Evolutionary conservation across 371 early-diverging fungal genomes (phyloP), one percentile per base, ranked within the genome.

Genomic region (Mucor saturninus): DNA sequence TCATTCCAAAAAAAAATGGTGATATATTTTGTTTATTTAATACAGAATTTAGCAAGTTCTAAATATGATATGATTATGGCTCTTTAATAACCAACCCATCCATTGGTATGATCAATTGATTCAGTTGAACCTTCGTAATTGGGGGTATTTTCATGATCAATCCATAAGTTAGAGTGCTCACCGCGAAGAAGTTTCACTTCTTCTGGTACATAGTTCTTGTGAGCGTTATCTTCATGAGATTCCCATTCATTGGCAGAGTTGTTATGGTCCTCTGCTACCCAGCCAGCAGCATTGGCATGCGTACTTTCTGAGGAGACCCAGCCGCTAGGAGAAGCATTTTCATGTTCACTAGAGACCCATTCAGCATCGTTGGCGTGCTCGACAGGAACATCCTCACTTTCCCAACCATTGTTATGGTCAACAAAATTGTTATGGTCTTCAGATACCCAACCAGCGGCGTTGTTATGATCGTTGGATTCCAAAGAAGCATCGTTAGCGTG

Each of bases 361-460:
- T 59, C 30, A 28, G 15, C 45, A 38, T 31, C 55, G 37, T 64
- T 54, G 6, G 13, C 21, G 31, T 60, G 35, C 10, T 48, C 66
- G 7, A 42, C 21, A 5, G 60, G 40, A 10, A 43, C 15, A 1
- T 57, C 57, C 46, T 56, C 62, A 32, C 56, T 37, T 3, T 43
- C 49, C 59, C 59, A 59, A 14, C 30, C 56, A 37, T 35, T 35
- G 35, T 35, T 35, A 35, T 35, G 35, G 35, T 13, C 64, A 57
- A 1, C 45, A 11, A 55, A 55, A 14, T 39, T n/a, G 15, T 55
- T 55, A 10, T 37, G 10, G 4, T 60, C 64, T 40, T 68, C 54
- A 40, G 62, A 50, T 0, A 29, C 57, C 72, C 72, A 71, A 21
- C 64, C 61, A 50, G 61, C 21, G 38, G 46, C 67, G 46, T 66